phyloP scores from a whole-genome alignment of 805 yeast genomes.

The Sugiyamaella valdiviana region DNA sequence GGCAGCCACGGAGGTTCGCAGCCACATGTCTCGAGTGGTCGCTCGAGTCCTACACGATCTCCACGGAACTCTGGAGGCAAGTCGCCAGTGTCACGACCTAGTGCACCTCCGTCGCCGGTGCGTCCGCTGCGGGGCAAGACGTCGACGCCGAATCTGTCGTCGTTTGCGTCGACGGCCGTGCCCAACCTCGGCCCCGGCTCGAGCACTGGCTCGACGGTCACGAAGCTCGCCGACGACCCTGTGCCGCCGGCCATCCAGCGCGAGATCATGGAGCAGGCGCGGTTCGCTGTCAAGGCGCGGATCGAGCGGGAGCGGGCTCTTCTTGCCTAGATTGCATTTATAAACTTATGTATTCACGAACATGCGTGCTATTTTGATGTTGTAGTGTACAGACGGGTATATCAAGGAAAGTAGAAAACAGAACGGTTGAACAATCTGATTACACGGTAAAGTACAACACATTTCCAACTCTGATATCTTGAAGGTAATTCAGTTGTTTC shows the following conservation, averaged over 20 bases:
- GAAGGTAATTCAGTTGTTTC: too few relatives aligned
- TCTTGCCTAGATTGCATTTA: neutral
- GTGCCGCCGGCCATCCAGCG: constrained; percentile 15
- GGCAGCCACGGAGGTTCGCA: too few relatives aligned
- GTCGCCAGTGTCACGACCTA: neutral
- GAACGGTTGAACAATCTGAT: too few relatives aligned
- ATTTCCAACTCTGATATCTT: too few relatives aligned
- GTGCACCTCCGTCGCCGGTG: constrained; percentile 3
- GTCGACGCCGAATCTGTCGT: neutral
- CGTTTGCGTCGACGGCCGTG: neutral
- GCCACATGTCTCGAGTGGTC: too few relatives aligned
- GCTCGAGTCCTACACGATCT: too few relatives aligned
- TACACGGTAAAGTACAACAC: too few relatives aligned
- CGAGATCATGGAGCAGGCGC: constrained; percentile 23
- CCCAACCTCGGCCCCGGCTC: neutral
- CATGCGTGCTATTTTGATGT: too few relatives aligned
- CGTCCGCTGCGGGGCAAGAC: neutral
- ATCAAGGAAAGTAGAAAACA: too few relatives aligned
- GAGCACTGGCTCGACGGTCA: neutral
- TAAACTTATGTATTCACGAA: neutral
- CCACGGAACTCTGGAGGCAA: neutral
- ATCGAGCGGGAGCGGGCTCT: constrained; percentile 20
- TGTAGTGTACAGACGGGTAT: too few relatives aligned
- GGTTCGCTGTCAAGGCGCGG: constrained; percentile 22
- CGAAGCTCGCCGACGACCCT: neutral